Percentiles rank a stretch among this genome's conserved stretches.
These are phyloP conservation scores for Solanum chacoense DNA, from an alignment of 305 asterid species.

Conservation along the genomic window DNA sequence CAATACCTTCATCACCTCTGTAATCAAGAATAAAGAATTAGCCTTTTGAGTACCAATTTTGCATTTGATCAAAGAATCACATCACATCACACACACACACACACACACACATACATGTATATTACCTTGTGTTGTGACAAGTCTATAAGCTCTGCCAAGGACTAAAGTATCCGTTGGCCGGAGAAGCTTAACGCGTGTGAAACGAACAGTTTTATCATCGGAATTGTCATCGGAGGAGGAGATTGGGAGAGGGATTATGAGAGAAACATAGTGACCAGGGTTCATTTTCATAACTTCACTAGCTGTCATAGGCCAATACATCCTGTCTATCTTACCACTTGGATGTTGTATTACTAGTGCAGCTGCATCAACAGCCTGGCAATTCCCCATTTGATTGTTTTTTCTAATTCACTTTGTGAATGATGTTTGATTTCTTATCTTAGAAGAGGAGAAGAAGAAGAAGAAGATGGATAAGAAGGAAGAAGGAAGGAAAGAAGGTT, in stretches of 20 bases:
- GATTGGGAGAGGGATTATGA: constrained; percentile 54
- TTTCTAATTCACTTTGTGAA: neutral
- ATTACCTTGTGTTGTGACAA: constrained; percentile 82
- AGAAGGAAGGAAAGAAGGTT: constrained; percentile 7
- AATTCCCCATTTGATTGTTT: constrained; percentile 63
- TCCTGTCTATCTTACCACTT: constrained; percentile 64
- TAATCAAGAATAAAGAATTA: neutral
- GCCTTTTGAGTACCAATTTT: neutral
- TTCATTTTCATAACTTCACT: constrained; percentile 83
- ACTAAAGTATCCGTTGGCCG: constrained; percentile 57
- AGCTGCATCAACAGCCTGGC: constrained; percentile 96
- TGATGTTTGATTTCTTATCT: neutral
- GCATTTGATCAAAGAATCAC: neutral
- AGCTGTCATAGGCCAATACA: constrained; percentile 61
- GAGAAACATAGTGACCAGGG: constrained; percentile 89
- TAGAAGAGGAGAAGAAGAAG: neutral
- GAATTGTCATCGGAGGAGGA: constrained; percentile 12
- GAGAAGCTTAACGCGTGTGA: constrained; percentile 80
- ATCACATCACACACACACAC: neutral
- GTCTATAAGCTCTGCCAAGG: constrained; percentile 87
- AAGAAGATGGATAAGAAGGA: constrained; percentile 18
- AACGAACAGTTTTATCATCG: constrained; percentile 32
- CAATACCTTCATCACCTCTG: constrained; percentile 80
- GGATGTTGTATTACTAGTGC: constrained; percentile 89
- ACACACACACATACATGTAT: neutral